These are phyloP conservation scores for Thalassia testudinum DNA, from an alignment of 116 monocot species.

Conservation along the genomic window DNA sequence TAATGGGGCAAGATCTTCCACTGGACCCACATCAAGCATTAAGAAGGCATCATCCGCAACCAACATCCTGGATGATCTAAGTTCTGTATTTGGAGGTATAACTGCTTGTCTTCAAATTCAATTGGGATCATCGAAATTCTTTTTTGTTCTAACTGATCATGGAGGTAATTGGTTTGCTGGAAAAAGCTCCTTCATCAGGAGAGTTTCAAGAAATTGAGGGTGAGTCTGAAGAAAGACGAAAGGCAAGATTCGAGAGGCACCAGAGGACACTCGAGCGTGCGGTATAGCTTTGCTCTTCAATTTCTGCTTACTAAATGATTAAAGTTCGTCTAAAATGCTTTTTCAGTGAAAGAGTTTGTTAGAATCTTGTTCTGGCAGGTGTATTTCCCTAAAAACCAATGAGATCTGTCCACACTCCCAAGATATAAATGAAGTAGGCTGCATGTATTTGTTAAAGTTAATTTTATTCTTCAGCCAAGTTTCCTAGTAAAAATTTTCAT, in stretches of 20 bases:
- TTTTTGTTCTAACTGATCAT: conserved; percentile 1
- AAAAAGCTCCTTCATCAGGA: conserved; percentile 50
- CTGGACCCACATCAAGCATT: conserved; percentile 36
- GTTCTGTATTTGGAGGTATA: conserved; percentile 67
- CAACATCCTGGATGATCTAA: conserved; percentile 59
- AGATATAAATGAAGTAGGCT: no score
- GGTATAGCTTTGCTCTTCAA: conserved; percentile 19
- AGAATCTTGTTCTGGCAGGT: no score
- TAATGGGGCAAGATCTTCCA: conserved; percentile 1
- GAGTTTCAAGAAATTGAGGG: conserved; percentile 95
- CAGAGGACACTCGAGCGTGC: conserved; percentile 70
- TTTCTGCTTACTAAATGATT: no score
- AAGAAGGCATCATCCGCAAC: conserved; percentile 45
- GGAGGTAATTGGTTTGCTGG: conserved; percentile 11
- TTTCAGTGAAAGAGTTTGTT: no score
- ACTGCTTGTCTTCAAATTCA: neutral
- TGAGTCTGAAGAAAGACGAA: conserved; percentile 88
- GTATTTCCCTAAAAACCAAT: no score
- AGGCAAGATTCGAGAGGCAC: conserved; percentile 71
- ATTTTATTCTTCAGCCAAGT: no score
- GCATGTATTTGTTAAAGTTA: no score
- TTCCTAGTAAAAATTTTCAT: no score
- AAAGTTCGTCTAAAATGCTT: no score
- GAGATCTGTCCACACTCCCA: no score
- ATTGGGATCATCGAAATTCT: neutral